phyloP scores from a whole-genome alignment of 2,329 filamentous ascomycete genomes.

The Paecilomyces formosus region DNA sequence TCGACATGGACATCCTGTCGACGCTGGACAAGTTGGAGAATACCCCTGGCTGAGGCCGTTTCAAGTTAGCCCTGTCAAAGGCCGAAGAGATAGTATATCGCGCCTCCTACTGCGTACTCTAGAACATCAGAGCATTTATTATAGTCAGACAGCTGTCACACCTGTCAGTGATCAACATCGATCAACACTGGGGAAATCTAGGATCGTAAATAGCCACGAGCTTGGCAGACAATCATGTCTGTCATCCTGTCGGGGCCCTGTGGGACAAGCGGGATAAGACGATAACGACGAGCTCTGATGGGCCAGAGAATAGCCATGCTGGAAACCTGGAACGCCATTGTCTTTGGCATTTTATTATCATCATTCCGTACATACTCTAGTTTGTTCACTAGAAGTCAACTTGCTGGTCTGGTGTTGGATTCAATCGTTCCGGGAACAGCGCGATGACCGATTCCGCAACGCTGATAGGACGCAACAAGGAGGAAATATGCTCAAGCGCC shows the following conservation, averaged over 20 bases:
- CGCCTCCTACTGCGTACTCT: no score
- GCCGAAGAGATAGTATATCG: neutral
- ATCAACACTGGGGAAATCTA: neutral
- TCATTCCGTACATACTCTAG: no score
- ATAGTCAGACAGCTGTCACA: neutral
- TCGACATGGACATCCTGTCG: conserved; percentile 15
- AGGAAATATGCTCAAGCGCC: conserved; percentile 12
- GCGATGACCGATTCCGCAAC: neutral
- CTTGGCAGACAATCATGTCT: neutral
- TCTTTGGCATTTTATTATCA: no score
- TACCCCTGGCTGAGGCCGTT: neutral
- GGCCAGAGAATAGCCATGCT: neutral
- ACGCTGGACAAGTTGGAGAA: neutral
- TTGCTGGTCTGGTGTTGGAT: neutral
- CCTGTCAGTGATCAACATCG: neutral
- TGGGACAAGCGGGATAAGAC: neutral
- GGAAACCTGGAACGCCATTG: neutral
- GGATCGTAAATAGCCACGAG: neutral
- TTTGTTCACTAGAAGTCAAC: neutral
- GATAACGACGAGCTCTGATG: neutral
- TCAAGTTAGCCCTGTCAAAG: neutral
- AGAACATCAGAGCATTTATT: neutral
- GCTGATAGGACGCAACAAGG: neutral
- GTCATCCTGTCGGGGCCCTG: neutral
- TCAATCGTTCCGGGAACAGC: neutral